Evolutionary conservation across 2,329 filamentous ascomycete species (phyloP), one percentile per base, ranked within the genome.

Genomic region (Colletotrichum abscissum): DNA sequence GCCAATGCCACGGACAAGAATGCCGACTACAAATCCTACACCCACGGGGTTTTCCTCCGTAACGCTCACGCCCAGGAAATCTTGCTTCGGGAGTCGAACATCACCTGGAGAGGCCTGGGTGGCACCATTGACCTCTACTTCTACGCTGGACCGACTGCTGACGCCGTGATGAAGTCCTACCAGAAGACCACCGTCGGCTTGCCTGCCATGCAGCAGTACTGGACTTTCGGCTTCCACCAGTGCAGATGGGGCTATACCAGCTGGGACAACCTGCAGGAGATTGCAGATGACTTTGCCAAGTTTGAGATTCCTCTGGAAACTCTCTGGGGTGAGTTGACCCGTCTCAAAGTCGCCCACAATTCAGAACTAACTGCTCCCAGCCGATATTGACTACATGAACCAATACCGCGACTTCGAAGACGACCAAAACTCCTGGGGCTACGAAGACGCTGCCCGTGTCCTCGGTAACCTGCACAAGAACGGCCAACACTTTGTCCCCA

Each of bases 231-330:
- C 0, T 96, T 89, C 79, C 94, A 97, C 76, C 94, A 97, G 80
- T 96, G 94, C 77, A 88, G 93, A 72, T 97, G 94, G 91, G 94
- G 94, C 1, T 97, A 97, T 80, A 84, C 88, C 52, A 94, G 94
- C 77, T 95, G 92, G 90, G 88, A 89, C 1, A 86, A 90, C 33
- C 79, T 94, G 3, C 88, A 92, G 75, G 88, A 91, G 63, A 92
- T 94, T 1, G 88, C 94, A 5, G 88, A 90, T 73, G 91, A 90
- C 80, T 94, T 94, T 81, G 88, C 87, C 46, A 85, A 86, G 62
- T 89, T 90, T 54, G 83, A 86, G 19, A 94, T 95, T 69, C 92
- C 92, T 0, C 84, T 95, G 1, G 93, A 95, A 80, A 93, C 91
- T 2, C 92, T 94, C 81, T 94, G 92, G 92, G 88, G 75, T 74